Evolutionary conservation across 2,329 filamentous ascomycete genomes (phyloP).

Genomic region (Incumbomyces lentus): DNA sequence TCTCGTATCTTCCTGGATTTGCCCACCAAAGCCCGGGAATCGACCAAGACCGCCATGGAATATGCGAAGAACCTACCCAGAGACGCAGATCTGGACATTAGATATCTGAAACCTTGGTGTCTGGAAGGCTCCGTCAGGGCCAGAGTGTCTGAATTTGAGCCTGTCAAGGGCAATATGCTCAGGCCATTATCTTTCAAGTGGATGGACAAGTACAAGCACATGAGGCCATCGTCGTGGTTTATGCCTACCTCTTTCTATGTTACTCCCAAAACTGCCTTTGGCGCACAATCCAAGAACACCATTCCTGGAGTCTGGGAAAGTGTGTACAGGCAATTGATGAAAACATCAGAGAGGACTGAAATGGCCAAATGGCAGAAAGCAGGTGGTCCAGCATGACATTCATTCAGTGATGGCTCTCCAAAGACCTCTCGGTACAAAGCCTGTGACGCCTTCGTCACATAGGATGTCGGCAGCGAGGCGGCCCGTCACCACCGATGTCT

Average conservation of each 20-base stretch:
- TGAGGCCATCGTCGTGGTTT: slow-evolving; percentile 29
- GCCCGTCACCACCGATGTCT: slow-evolving; percentile 59
- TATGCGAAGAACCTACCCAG: slow-evolving; percentile 36
- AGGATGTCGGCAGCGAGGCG: slow-evolving; percentile 50
- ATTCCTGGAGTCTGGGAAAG: slow-evolving; percentile 34
- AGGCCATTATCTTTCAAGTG: slow-evolving; percentile 32
- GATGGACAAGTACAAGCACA: slow-evolving; percentile 27
- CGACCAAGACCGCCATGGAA: slow-evolving; percentile 37
- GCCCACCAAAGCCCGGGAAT: slow-evolving; percentile 54
- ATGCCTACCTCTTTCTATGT: slow-evolving; percentile 32
- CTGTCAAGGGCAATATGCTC: slow-evolving; percentile 24
- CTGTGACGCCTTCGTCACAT: slow-evolving; percentile 48
- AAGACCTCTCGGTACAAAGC: slow-evolving; percentile 48
- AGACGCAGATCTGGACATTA: slow-evolving; percentile 34
- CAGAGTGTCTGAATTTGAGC: slow-evolving; percentile 31
- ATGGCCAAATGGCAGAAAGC: slow-evolving; percentile 14
- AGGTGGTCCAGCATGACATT: not conserved
- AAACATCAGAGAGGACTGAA: not conserved
- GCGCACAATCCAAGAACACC: slow-evolving; percentile 27
- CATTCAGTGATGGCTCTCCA: slow-evolving; percentile 39
- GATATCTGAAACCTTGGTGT: slow-evolving; percentile 36
- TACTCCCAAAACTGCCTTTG: slow-evolving; percentile 24
- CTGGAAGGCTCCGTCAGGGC: slow-evolving; percentile 34
- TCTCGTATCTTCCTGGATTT: slow-evolving; percentile 60
- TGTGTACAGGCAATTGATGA: slow-evolving; percentile 31